Conservation (phyloP, 2,329 filamentous ascomycete species). For the Colletotrichum salicis region DNA sequence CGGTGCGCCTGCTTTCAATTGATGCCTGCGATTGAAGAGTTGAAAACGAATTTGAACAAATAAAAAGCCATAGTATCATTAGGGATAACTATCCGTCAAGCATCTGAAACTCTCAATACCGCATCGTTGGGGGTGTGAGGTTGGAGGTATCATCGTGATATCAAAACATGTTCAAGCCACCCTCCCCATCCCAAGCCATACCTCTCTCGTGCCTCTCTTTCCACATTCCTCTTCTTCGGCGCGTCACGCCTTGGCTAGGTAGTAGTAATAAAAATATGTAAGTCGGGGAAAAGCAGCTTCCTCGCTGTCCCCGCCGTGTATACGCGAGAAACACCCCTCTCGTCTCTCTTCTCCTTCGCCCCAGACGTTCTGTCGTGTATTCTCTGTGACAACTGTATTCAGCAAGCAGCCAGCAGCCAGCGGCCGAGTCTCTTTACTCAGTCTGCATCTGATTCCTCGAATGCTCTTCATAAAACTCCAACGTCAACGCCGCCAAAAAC, state of each 20-base stretch:
- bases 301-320: too few relatives aligned
- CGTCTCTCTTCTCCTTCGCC: too few relatives aligned
- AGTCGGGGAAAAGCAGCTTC: too few relatives aligned
- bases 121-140: background rate
- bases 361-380: background rate
- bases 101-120: constrained; percentile 17
- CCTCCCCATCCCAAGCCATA: background rate
- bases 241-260: too few relatives aligned
- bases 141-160: constrained; percentile 31
- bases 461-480: constrained; percentile 90
- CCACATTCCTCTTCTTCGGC: too few relatives aligned
- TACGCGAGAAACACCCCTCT: too few relatives aligned
- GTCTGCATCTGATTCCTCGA: constrained; percentile 40
- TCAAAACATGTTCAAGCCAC: constrained; percentile 3
- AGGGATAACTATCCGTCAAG: constrained; percentile 7
- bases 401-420: background rate
- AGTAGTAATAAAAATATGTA: too few relatives aligned
- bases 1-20: background rate
- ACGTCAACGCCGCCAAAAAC: constrained; percentile 87
- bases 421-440: background rate
- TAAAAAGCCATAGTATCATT: constrained; percentile 4
- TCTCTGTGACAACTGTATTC: background rate
- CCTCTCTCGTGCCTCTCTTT: background rate
- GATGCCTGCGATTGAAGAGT: too few relatives aligned
- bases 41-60: background rate